These are phyloP conservation scores for Aspergillus intermedius DNA, from an alignment of 2,329 filamentous ascomycete species.

Conservation along the genomic window DNA sequence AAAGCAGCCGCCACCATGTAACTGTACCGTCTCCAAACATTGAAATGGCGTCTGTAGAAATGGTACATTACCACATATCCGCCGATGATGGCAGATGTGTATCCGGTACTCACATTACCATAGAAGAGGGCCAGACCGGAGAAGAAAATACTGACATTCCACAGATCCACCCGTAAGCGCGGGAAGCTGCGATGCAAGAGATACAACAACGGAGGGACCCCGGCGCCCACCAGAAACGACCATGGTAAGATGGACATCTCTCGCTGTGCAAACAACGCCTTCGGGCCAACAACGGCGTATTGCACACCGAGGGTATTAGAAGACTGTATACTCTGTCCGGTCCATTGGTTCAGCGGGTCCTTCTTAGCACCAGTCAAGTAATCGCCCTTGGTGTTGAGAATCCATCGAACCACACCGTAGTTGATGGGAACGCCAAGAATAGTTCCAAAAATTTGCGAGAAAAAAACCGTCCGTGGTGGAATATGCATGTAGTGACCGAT, in stretches of 20 bases:
- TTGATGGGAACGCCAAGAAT: constrained; percentile 56
- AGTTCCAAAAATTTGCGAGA: constrained; percentile 55
- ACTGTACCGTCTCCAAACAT: constrained; percentile 55
- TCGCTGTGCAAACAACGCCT: constrained; percentile 20
- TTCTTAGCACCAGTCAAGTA: constrained; percentile 46
- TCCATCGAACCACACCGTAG: constrained; percentile 56
- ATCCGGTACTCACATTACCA: constrained; percentile 57
- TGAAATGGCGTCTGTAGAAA: constrained; percentile 50
- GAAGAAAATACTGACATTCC: constrained; percentile 59
- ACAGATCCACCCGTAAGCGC: constrained; percentile 48
- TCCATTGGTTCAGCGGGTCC: constrained; percentile 57
- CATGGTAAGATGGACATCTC: constrained; percentile 26
- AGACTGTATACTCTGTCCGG: constrained; percentile 47
- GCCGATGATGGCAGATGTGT: constrained; percentile 52
- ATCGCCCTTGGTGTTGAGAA: constrained; percentile 51
- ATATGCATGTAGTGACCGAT: constrained; percentile 61
- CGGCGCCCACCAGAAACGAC: constrained; percentile 27
- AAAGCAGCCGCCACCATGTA: constrained; percentile 57
- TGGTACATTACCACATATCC: constrained; percentile 57
- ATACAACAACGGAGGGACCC: constrained; percentile 37
- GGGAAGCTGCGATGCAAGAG: constrained; percentile 50
- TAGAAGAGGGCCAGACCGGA: constrained; percentile 51
- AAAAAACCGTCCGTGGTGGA: constrained; percentile 53
- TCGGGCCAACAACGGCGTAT: constrained; percentile 51
- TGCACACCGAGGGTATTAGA: constrained; percentile 53